Conservation (phyloP, 306 rosid species). For the Erythrophleum fordii region DNA sequence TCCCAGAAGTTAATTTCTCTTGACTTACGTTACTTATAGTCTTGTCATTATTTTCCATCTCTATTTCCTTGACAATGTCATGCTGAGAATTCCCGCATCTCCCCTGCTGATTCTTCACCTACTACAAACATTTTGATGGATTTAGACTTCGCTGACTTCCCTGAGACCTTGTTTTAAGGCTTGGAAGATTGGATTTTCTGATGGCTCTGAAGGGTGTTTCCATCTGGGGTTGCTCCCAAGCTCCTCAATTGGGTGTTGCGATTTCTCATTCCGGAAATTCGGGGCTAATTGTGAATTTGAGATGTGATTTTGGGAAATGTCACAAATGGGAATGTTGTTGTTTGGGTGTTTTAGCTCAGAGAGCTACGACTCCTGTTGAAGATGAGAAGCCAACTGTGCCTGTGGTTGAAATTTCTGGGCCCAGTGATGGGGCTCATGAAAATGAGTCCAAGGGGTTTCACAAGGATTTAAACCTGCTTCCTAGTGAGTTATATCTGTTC, state of each 20-base stretch:
- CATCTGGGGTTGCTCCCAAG: slow-evolving; percentile 46
- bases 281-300: slow-evolving; percentile 44
- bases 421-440: slow-evolving; percentile 34
- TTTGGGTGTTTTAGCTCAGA: slow-evolving; percentile 44
- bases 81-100: slow-evolving; percentile 44
- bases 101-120: slow-evolving; percentile 51
- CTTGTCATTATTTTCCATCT: slow-evolving; percentile 43
- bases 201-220: slow-evolving; percentile 62
- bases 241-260: slow-evolving; percentile 41
- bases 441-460: slow-evolving; percentile 42
- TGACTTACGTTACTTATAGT: background rate
- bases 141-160: slow-evolving; percentile 35
- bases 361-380: slow-evolving; percentile 55
- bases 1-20: background rate
- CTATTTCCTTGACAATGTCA: slow-evolving; percentile 53
- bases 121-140: slow-evolving; percentile 35
- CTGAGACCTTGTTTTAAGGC: slow-evolving; percentile 27
- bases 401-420: slow-evolving; percentile 39
- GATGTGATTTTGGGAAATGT: slow-evolving; percentile 40
- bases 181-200: slow-evolving; percentile 21
- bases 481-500: slow-evolving; percentile 56
- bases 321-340: slow-evolving; percentile 53
- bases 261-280: slow-evolving; percentile 39
- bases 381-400: slow-evolving; percentile 53
- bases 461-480: slow-evolving; percentile 56